Evolutionary conservation across 495 filamentous ascomycete genomes (phyloP).

Genomic region (Neurospora tetrasperma): DNA sequence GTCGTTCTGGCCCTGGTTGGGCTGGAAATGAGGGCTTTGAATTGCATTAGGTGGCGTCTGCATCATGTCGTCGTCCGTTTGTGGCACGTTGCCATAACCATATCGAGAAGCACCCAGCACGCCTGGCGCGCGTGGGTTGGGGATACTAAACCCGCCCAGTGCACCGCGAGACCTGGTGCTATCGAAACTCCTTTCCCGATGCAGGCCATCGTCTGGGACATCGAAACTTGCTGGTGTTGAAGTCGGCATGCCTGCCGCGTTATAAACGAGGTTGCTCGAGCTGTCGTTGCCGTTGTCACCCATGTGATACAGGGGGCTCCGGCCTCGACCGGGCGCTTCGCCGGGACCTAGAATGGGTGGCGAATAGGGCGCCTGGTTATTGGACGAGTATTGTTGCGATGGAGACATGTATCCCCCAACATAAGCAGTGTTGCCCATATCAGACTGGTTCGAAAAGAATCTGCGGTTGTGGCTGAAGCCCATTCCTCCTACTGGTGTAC

Average conservation of each 20-base stretch:
- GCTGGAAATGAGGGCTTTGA: not conserved
- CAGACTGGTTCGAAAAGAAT: conserved; percentile 12
- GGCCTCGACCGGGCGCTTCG: conserved; percentile 15
- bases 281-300: conserved; percentile 39
- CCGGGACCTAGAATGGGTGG: conserved; percentile 6
- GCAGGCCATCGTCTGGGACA: conserved; percentile 8
- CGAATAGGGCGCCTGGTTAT: conserved; percentile 4
- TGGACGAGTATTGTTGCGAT: conserved; percentile 10
- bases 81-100: conserved; percentile 43
- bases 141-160: conserved; percentile 6
- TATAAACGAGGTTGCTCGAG: conserved; percentile 30
- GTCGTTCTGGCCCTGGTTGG: conserved; percentile 7
- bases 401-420: conserved; percentile 8
- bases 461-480: conserved; percentile 16
- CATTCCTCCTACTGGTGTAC: conserved; percentile 31
- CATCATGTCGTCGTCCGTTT: conserved; percentile 30
- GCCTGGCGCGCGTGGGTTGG: conserved; percentile 22
- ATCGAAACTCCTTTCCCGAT: conserved; percentile 27
- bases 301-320: conserved; percentile 29
- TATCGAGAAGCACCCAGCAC: conserved; percentile 42
- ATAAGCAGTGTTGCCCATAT: conserved; percentile 13
- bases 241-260: conserved; percentile 32
- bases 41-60: conserved; percentile 15
- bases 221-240: conserved; percentile 18
- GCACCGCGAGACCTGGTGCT: conserved; percentile 7